Evolutionary conservation across 176 grass and related monocot genomes (phyloP).

Genomic region (Elymus sibiricus): DNA sequence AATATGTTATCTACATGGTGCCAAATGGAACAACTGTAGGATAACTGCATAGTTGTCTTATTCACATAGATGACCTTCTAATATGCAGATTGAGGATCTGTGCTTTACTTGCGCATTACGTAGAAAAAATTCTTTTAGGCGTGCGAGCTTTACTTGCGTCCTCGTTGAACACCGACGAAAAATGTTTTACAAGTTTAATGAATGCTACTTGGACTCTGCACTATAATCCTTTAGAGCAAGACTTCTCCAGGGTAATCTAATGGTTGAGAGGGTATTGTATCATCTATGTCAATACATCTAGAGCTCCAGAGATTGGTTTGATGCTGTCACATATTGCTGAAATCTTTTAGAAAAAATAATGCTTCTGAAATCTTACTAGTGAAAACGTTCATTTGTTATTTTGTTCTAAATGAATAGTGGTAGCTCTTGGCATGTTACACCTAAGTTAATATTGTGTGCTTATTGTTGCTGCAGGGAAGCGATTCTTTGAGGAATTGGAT

Average conservation of each 20-base stretch:
- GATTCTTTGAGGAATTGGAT: constrained; percentile 95
- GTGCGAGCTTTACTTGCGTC: background rate
- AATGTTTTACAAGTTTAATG: background rate
- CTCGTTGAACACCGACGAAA: background rate
- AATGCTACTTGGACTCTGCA: background rate
- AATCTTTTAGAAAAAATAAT: background rate
- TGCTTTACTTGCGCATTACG: background rate
- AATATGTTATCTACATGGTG: background rate
- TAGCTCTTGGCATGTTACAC: constrained; percentile 6
- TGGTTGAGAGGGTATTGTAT: background rate
- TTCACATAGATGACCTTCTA: background rate
- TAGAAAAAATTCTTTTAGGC: background rate
- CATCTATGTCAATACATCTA: background rate
- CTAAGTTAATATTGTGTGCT: background rate
- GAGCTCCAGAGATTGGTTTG: background rate
- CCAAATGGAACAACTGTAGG: background rate
- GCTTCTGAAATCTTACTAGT: background rate
- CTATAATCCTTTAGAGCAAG: background rate
- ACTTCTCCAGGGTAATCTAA: background rate
- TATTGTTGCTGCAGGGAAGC: constrained; percentile 65
- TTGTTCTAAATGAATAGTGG: background rate
- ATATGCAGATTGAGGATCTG: background rate
- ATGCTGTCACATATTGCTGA: background rate
- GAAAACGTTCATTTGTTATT: background rate
- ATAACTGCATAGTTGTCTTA: constrained; percentile 4